Conservation (phyloP, 495 filamentous ascomycete species). For the Neurospora tetraspora region DNA sequence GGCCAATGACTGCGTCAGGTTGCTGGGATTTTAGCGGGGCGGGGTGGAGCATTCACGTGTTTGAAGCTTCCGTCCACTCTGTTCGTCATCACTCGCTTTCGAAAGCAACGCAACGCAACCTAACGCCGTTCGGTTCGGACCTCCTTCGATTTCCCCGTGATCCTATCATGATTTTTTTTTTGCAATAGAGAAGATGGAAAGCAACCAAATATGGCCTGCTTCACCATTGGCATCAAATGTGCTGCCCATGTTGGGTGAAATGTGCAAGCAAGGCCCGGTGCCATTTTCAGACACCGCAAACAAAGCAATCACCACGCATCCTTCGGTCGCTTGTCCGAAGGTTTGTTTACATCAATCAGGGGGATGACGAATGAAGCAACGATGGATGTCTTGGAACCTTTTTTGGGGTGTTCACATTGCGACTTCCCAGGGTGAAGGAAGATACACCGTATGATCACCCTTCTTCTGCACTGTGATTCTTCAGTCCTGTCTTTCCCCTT, state of each 20-base stretch:
- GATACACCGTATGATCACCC: neutral
- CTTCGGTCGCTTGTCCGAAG: neutral
- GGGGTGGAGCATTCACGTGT: conserved; percentile 14
- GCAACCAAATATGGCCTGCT: neutral
- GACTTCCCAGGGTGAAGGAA: neutral
- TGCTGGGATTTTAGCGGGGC: conserved; percentile 3
- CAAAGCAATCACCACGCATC: neutral
- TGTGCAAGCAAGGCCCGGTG: neutral
- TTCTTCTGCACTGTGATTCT: neutral
- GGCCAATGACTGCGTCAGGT: conserved; percentile 7
- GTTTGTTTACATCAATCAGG: neutral
- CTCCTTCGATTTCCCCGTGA: neutral
- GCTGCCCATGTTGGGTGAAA: neutral
- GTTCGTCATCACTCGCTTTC: conserved; percentile 8
- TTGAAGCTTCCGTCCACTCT: neutral
- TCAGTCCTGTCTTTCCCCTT: neutral
- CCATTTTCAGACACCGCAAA: neutral
- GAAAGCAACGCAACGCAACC: neutral
- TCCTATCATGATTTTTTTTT: neutral
- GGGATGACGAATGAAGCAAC: neutral
- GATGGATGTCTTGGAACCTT: neutral
- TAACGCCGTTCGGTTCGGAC: neutral
- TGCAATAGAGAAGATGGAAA: neutral
- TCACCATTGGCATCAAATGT: neutral
- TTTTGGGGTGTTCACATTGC: neutral